Evolutionary conservation across 2,329 filamentous ascomycete genomes (phyloP), one percentile per base, ranked within the genome.

Genomic region (Diaporthe aspalathi): DNA sequence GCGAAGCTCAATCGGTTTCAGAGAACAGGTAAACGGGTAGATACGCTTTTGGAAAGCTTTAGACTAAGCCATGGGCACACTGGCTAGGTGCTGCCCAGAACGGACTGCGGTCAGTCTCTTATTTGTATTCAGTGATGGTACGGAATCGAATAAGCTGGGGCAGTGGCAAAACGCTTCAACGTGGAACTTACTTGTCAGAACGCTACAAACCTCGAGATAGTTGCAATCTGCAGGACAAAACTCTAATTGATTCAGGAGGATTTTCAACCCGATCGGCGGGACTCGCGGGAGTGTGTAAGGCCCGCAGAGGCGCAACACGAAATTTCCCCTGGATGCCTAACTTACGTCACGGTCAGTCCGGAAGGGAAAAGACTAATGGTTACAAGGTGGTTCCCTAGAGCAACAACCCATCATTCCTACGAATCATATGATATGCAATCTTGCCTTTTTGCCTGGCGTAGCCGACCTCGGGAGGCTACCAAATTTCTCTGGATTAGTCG

Each of bases 131-230:
- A 22, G 43, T 49, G 49, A 43, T 49, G 35, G 49, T 63, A 43
- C 49, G 49, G 43, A 63, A 63, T 35, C n/a, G 38, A 63, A 63
- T 49, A 63, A 16, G 49, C 60, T 63, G 60, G 43, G 57, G 32
- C 57, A 6, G 16, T 35, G 12, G 20, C 22, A 29, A 40, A 4
- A 22, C 2, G 8, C 11, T n/a, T n/a, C 27, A 22, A 4, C 20
- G 11, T 9, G 32, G 27, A 11, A 9, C 17, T 14, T 22, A 14
- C 35, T n/a, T 6, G 35, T 8, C 17, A n/a, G 27, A 35, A 11
- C n/a, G 35, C 6, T 3, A 22, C 8, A 20, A 20, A 35, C 17
- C 22, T 32, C 6, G 20, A 49, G 17, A 17, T 9, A 12, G 24
- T 17, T 17, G n/a, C 17, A 49, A 63, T 8, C 11, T 35, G 17